phyloP scores from a whole-genome alignment of 2,329 filamentous ascomycete genomes.

The Beauveria sp. region DNA sequence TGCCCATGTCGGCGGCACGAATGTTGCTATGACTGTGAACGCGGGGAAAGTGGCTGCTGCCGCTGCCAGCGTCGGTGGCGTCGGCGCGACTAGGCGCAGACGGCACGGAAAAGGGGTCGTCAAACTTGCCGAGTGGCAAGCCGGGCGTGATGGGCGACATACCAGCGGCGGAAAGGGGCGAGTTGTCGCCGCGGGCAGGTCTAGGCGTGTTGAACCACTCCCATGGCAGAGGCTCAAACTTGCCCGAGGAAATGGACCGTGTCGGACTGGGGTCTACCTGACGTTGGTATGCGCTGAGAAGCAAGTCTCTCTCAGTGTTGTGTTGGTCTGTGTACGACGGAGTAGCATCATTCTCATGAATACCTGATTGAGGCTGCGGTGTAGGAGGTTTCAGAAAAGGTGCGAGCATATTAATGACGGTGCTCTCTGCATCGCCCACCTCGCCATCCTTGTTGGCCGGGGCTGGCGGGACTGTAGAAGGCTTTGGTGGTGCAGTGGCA shows the following conservation, averaged over 20 bases:
- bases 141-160: slow-evolving; percentile 7
- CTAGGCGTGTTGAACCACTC: slow-evolving; percentile 37
- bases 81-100: neutral
- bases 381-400: slow-evolving; percentile 41
- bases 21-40: slow-evolving; percentile 13
- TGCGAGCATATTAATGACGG: slow-evolving; percentile 40
- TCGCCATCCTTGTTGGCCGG: slow-evolving; percentile 16
- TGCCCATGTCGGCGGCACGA: slow-evolving; percentile 9
- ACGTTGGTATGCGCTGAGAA: slow-evolving; percentile 33
- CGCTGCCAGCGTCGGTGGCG: no score
- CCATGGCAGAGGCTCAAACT: slow-evolving; percentile 41
- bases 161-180: slow-evolving; percentile 1
- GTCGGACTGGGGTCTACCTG: slow-evolving; percentile 25
- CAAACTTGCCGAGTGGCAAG: neutral
- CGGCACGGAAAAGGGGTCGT: slow-evolving; percentile 8
- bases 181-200: slow-evolving; percentile 15
- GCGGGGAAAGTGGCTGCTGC: neutral
- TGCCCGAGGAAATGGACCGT: slow-evolving; percentile 22
- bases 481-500: neutral
- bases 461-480: neutral
- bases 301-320: slow-evolving; percentile 41
- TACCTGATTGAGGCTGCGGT: slow-evolving; percentile 27
- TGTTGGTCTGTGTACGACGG: slow-evolving; percentile 48
- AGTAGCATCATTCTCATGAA: slow-evolving; percentile 30
- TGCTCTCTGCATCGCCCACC: slow-evolving; percentile 27